Evolutionary conservation across 192 early-diverging fungal species (phyloP), one percentile per base, ranked within the genome.

Genomic region (Rhizophagus clarus): DNA sequence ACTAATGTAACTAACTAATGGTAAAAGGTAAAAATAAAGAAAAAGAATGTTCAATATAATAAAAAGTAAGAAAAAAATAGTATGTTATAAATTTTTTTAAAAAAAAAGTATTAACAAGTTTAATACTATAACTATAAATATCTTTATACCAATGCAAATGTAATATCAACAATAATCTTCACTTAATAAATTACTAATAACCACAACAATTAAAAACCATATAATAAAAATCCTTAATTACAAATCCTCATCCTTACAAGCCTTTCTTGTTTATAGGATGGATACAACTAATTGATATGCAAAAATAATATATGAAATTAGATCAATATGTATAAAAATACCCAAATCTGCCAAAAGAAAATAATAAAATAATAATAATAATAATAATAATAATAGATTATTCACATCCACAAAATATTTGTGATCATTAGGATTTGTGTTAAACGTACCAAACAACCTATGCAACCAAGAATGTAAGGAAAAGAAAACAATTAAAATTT

Each of bases 401-500:
- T 31, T 31, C 29, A 67, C 26, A 28, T 31, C 31, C 64, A 31
- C 15, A 67, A 67, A 28, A 8, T 67, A 31, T 28, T 67, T 67
- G 26, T 67, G 26, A 17, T 67, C 64, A 67, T 67, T 67, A 28
- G 26, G 14, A 67, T 67, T 67, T 67, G 64, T 67, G 64, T 32
- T 67, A 67, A 34, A 67, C 64, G 10, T 22, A 67, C 31, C 31
- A 67, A 17, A 31, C 26, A 56, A 56, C 51, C 51, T 56, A 56
- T 56, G 51, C 4, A 56, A 4, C 20, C 15, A 56, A 56, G 51
- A 56, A 56, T 56, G n/a, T 56, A 67, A 67, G 31, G 17, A 22
- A 56, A 56, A 56, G 51, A 63, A 28, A 67, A 31, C 31, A 28
- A 67, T 31, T 67, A 31, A 67, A 66, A 67, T 67, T 67, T 67